Base-by-base conservation (phyloP, 2,329 filamentous ascomycete species). In the Neonectria punicea region DNA sequence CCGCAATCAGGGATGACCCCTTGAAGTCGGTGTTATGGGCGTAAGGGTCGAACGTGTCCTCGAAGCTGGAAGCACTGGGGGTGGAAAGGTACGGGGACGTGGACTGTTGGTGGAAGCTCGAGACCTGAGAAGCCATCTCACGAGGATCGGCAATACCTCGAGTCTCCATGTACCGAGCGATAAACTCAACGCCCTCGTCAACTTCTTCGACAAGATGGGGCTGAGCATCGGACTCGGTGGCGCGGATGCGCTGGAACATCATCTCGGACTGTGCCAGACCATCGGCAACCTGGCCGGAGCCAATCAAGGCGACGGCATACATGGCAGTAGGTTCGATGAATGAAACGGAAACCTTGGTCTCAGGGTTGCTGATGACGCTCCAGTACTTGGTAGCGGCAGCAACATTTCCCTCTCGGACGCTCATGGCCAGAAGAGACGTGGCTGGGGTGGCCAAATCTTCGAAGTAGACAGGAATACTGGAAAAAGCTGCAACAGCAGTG, bases 1-100 rank as follows among this genome's bases (percentile, higher is more conserved):
- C 94, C 0, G 93, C 93, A 75, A 98, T 98, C 63, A 93, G 85
- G 16, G 94, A 91, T 13, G 96, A 98, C 44, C 93, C 94, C 80
- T 95, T 95, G 84, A 96, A 95, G 79, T 99, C 96, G 36, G 93
- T 97, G 70, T 88, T 94, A 74, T 92, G 89, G 14, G 92, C 93
- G 76, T 98, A 97, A 1, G 96, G 96, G 76, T 99, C 96, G 74
- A 92, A 97, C 8, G 89, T 90, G 70, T 98, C 95, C 74, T 97
- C 92, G 63, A 89, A 90, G 58, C 87, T 86, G 5, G 89, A 85
- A 7, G 86, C 84, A 7, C 85, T 85, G 3, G 85, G 81, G 11
- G 87, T 84, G 1, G 87, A 84, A 49, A 87, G 77, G 63, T 83
- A 88, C 11, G 86, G 81, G 5, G 85, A 86, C n/a, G 83, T 66